Conservation (phyloP, 2,329 filamentous ascomycete species). For the Pseudogymnoascus sp. region DNA sequence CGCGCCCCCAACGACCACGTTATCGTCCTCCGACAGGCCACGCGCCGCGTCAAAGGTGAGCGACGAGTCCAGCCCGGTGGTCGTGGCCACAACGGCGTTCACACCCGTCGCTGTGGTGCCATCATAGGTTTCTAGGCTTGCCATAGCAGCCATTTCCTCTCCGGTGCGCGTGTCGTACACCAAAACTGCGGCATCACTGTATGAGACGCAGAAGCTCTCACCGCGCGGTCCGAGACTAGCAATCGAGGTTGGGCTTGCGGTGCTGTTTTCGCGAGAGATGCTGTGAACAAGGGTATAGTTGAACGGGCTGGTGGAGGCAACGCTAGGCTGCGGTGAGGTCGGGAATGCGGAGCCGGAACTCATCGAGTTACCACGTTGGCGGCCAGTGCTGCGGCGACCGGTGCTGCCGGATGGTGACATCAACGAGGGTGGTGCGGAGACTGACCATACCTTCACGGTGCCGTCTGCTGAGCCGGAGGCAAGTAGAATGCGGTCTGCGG, state of each 20-base stretch:
- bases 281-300: conserved; percentile 81
- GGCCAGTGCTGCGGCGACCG: conserved; percentile 58
- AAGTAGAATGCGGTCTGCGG: conserved; percentile 78
- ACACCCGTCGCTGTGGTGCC: conserved; percentile 75
- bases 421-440: conserved; percentile 81
- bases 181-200: conserved; percentile 79
- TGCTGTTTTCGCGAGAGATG: conserved; percentile 61
- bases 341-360: conserved; percentile 90
- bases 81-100: conserved; percentile 85
- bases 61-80: conserved; percentile 64
- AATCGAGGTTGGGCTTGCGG: conserved; percentile 81
- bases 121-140: conserved; percentile 88
- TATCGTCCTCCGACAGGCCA: conserved; percentile 61
- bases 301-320: conserved; percentile 79
- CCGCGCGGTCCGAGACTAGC: conserved; percentile 76
- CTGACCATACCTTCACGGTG: conserved; percentile 85
- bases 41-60: conserved; percentile 53
- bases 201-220: conserved; percentile 87
- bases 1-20: conserved; percentile 66
- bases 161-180: conserved; percentile 89
- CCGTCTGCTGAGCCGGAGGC: conserved; percentile 88
- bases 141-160: conserved; percentile 88
- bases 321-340: conserved; percentile 79
- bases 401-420: conserved; percentile 63
- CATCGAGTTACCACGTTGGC: conserved; percentile 83